Evolutionary conservation across 2,329 filamentous ascomycete species (phyloP).

Genomic region (Cercospora zeae-maydis): DNA sequence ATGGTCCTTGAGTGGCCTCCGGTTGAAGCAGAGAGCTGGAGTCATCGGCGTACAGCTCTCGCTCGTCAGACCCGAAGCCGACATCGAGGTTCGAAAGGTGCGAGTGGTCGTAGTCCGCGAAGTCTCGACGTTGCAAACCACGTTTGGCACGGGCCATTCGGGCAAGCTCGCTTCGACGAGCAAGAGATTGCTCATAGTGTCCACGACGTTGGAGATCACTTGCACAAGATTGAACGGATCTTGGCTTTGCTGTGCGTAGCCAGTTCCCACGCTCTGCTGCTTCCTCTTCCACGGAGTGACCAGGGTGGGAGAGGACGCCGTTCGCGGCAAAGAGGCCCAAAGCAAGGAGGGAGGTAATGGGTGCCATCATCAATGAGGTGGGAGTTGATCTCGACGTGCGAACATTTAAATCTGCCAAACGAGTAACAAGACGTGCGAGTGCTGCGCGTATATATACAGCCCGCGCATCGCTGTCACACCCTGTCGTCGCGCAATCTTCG

Average conservation of each 20-base stretch:
- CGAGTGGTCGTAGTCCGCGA: slow-evolving; percentile 24
- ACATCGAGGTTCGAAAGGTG: slow-evolving; percentile 23
- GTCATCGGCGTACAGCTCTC: slow-evolving; percentile 24
- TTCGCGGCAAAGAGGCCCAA: slow-evolving; percentile 15
- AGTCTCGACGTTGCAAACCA: slow-evolving; percentile 25
- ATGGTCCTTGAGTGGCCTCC: slow-evolving; percentile 28
- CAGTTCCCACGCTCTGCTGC: slow-evolving; percentile 24
- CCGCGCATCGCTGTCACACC: not conserved
- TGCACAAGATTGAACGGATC: slow-evolving; percentile 24
- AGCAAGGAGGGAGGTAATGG: slow-evolving; percentile 16
- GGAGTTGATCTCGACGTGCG: not conserved
- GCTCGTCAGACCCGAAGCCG: slow-evolving; percentile 24
- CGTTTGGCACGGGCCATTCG: slow-evolving; percentile 22
- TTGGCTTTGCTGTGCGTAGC: slow-evolving; percentile 21
- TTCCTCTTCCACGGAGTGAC: slow-evolving; percentile 24
- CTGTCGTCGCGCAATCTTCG: not conserved
- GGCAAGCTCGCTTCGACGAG: slow-evolving; percentile 24
- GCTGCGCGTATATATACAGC: not conserved
- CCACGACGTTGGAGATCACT: slow-evolving; percentile 23
- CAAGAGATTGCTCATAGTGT: slow-evolving; percentile 19
- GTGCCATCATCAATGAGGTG: slow-evolving; percentile 15
- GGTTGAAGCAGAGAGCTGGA: slow-evolving; percentile 31
- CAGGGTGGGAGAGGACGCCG: slow-evolving; percentile 25
- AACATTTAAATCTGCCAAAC: not conserved
- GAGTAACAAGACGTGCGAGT: not conserved